Evolutionary conservation across 148 eudicot species (phyloP).

Genomic region (Nyssa sinensis): DNA sequence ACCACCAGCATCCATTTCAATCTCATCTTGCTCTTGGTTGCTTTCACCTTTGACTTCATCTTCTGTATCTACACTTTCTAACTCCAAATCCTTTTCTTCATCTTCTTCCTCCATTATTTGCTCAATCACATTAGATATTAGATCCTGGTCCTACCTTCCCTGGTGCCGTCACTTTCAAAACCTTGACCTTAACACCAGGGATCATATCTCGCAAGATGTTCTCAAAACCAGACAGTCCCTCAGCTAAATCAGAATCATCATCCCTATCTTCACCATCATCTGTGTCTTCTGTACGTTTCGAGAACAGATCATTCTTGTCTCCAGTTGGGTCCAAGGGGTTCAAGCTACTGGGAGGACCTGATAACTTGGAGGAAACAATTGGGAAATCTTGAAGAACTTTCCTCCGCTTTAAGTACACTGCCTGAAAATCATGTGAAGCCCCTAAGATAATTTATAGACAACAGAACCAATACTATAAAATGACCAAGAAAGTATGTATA

Average conservation of each 20-base stretch:
- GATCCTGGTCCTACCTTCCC: constrained; percentile 65
- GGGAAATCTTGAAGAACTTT: constrained; percentile 44
- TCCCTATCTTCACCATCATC: constrained; percentile 68
- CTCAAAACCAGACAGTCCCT: constrained; percentile 55
- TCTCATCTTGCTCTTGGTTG: constrained; percentile 57
- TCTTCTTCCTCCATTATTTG: constrained; percentile 76
- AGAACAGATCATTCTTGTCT: constrained; percentile 53
- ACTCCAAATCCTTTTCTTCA: constrained; percentile 59
- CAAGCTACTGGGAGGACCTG: constrained; percentile 39
- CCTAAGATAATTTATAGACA: constrained; percentile 2
- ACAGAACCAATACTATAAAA: not conserved
- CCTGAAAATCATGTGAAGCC: constrained; percentile 44
- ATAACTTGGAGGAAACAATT: constrained; percentile 45
- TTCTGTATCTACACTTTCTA: constrained; percentile 54
- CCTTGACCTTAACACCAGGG: constrained; percentile 84
- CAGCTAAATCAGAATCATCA: constrained; percentile 54
- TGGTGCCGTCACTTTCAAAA: constrained; percentile 73
- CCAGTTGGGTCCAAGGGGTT: constrained; percentile 47
- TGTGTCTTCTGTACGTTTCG: constrained; percentile 46
- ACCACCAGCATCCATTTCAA: constrained; percentile 45
- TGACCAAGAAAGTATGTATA: not conserved
- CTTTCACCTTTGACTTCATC: constrained; percentile 53
- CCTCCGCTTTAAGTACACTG: constrained; percentile 78
- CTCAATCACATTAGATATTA: constrained; percentile 75
- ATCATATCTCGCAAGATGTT: constrained; percentile 72